A percentile compares a stretch with the other conserved stretches of the same genome.
Conservation (phyloP, 306 rosid species). For the Cercis canadensis region DNA sequence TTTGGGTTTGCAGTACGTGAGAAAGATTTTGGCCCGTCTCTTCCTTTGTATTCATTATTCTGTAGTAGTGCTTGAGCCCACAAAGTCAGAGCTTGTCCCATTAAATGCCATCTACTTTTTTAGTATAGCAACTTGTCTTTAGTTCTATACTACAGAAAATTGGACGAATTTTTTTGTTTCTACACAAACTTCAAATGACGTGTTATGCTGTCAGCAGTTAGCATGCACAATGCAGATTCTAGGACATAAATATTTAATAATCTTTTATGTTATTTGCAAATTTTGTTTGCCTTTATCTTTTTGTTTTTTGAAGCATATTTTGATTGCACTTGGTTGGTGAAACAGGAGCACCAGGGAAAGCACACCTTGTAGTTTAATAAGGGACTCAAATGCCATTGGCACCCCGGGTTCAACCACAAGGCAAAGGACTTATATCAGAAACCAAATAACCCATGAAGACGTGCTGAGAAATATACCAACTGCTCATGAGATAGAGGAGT, state of each 20-base stretch:
- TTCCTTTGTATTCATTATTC: conserved; percentile 38
- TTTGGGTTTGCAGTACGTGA: conserved; percentile 45
- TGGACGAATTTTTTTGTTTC: conserved; percentile 11
- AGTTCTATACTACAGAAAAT: conserved; percentile 23
- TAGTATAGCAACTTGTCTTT: conserved; percentile 47
- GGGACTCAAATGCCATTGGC: conserved; percentile 55
- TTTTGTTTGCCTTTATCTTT: conserved; percentile 17
- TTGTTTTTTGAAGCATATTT: conserved; percentile 24
- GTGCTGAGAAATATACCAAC: conserved; percentile 67
- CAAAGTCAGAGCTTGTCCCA: conserved; percentile 47
- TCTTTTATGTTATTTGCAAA: conserved; percentile 3
- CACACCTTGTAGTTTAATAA: conserved; percentile 78
- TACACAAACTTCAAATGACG: conserved; percentile 12
- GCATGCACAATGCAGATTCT: conserved; percentile 29
- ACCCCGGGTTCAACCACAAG: conserved; percentile 76
- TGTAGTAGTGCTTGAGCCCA: conserved; percentile 36
- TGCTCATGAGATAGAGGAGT: conserved; percentile 79
- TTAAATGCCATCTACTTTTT: conserved; percentile 41
- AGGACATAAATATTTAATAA: conserved; percentile 41
- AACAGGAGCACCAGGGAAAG: conserved; percentile 79
- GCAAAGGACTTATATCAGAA: conserved; percentile 39
- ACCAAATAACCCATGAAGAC: conserved; percentile 41
- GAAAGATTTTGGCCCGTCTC: conserved; percentile 54
- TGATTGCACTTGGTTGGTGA: conserved; percentile 8
- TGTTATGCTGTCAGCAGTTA: conserved; percentile 44